These are phyloP conservation scores for Penicillium turbatum DNA, from an alignment of 495 filamentous ascomycete species.

Conservation along the genomic window DNA sequence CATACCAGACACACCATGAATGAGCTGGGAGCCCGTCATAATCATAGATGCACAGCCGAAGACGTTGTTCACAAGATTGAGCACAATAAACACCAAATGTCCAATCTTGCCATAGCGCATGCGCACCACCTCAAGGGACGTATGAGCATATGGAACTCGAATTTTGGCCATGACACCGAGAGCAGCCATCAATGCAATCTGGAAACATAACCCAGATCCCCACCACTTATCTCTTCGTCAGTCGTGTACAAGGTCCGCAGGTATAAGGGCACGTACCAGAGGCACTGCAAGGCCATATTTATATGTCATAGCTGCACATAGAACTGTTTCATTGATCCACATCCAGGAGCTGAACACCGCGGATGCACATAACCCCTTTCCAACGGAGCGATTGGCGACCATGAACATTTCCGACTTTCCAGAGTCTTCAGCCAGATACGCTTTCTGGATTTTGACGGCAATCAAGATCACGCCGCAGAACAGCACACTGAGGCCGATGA, in stretches of 20 bases:
- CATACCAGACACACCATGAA: slow-evolving; percentile 39
- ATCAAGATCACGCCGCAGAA: slow-evolving; percentile 42
- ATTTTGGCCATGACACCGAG: slow-evolving; percentile 40
- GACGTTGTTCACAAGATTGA: slow-evolving; percentile 51
- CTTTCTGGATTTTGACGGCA: slow-evolving; percentile 40
- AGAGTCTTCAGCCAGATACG: slow-evolving; percentile 43
- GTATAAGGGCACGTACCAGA: slow-evolving; percentile 21
- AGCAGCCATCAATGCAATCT: slow-evolving; percentile 39
- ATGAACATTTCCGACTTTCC: slow-evolving; percentile 51
- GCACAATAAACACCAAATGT: slow-evolving; percentile 48
- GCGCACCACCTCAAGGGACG: slow-evolving; percentile 51
- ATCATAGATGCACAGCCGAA: slow-evolving; percentile 45
- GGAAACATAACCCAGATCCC: slow-evolving; percentile 38
- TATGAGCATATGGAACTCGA: slow-evolving; percentile 53
- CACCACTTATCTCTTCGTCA: slow-evolving; percentile 32
- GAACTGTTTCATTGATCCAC: slow-evolving; percentile 46
- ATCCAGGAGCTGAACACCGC: slow-evolving; percentile 49
- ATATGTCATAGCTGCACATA: slow-evolving; percentile 39
- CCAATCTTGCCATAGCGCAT: slow-evolving; percentile 50
- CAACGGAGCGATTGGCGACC: slow-evolving; percentile 47
- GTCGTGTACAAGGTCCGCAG: background rate
- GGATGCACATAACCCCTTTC: slow-evolving; percentile 46
- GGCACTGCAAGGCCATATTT: slow-evolving; percentile 35
- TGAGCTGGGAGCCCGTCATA: slow-evolving; percentile 33
- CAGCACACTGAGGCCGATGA: slow-evolving; percentile 39